Evolutionary conservation across 192 early-diverging fungal genomes (phyloP), one percentile per base, ranked within the genome.

Genomic region (Mortierella hygrophila): DNA sequence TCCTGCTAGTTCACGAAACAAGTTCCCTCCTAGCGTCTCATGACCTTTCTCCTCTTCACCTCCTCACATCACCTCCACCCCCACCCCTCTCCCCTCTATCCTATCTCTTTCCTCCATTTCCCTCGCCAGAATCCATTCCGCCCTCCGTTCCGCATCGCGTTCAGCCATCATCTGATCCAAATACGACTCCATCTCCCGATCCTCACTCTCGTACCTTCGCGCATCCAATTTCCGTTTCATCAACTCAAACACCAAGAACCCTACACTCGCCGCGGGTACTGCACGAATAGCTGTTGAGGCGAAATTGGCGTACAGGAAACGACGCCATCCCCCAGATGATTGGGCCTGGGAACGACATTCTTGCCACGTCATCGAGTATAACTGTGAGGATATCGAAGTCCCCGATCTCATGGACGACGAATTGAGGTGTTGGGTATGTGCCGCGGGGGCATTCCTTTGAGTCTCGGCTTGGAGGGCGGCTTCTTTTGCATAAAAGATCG

Each of bases 401-500:
- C 79, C 84, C 4, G 84, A 78, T 0, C 84, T 75, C 83, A 85
- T 85, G 0, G 88, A 74, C 6, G 89, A 85, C 7, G 88, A 79
- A 37, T 90, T 87, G 44, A 88, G 80, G 26, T 76, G 80, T 47
- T 81, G 78, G 5, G 89, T 88, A 49, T 92, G 85, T 7, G 88
- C 72, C 0, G 26, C 3, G 18, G 49, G 78, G 37, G 82, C 55
- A 21, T 69, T 38, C 6, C 80, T 81, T 40, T 72, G 69, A 40
- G 69, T 81, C n/a, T 88, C 80, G 46, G 82, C 91, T 47, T 90
- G 89, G 1, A 91, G 80, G 47, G 92, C 88, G 6, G 92, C 92
- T 63, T 94, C 92, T 65, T 94, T 93, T 13, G 94, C 90, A 44
- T 92, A 93, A 57, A 96, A 92, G 8, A 94, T 92, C 52, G 88